Conservation (phyloP, 2,329 filamentous ascomycete genomes). For the Colletotrichum viniferum region DNA sequence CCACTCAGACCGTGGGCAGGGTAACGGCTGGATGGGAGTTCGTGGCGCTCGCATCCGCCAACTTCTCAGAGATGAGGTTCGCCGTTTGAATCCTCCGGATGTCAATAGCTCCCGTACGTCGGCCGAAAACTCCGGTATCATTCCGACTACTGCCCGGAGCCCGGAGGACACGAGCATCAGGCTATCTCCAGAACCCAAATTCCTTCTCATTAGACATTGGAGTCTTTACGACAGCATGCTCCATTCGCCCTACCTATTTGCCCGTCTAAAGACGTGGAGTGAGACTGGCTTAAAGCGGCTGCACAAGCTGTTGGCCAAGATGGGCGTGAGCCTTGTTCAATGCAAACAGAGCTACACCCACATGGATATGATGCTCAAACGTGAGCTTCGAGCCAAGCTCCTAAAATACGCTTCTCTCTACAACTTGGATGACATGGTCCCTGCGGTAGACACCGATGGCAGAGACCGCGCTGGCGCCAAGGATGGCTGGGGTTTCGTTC, state of each 20-base stretch:
- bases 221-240: slow-evolving; percentile 98
- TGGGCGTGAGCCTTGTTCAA: slow-evolving; percentile 93
- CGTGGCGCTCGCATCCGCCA: slow-evolving; percentile 85
- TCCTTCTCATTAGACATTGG: slow-evolving; percentile 94
- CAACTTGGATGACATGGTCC: slow-evolving; percentile 91
- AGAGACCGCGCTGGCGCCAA: slow-evolving; percentile 74
- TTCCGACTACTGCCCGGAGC: slow-evolving; percentile 85
- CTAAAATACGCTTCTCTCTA: slow-evolving; percentile 93
- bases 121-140: slow-evolving; percentile 77
- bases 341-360: slow-evolving; percentile 96
- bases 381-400: slow-evolving; percentile 81
- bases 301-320: slow-evolving; percentile 94
- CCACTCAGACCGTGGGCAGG: slow-evolving; percentile 58
- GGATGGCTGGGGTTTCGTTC: slow-evolving; percentile 95
- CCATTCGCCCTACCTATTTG: slow-evolving; percentile 93
- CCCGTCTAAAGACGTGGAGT: slow-evolving; percentile 91
- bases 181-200: slow-evolving; percentile 90
- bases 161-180: slow-evolving; percentile 92
- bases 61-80: slow-evolving; percentile 89
- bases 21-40: slow-evolving; percentile 79
- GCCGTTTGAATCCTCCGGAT: slow-evolving; percentile 85
- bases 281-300: slow-evolving; percentile 86
- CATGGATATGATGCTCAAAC: slow-evolving; percentile 98
- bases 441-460: slow-evolving; percentile 73
- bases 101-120: slow-evolving; percentile 64